These are phyloP conservation scores for Prunus armeniaca DNA, from an alignment of 306 rosid species.

Conservation along the genomic window DNA sequence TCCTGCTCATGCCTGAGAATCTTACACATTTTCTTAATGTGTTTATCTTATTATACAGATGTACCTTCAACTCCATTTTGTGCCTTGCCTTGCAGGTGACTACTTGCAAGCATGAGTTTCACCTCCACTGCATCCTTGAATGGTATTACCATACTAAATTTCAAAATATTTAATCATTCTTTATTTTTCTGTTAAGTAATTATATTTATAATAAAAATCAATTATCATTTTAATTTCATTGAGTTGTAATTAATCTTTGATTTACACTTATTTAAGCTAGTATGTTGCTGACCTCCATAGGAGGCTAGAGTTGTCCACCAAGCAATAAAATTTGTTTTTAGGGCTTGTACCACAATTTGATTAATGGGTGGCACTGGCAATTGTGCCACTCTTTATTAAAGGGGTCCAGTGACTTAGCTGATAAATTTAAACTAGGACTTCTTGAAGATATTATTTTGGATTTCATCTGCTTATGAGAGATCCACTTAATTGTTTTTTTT, in stretches of 20 bases:
- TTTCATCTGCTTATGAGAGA: neutral
- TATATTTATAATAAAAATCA: neutral
- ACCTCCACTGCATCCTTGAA: conserved; percentile 96
- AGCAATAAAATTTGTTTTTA: neutral
- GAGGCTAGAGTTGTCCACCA: neutral
- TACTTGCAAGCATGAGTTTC: conserved; percentile 85
- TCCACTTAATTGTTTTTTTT: neutral
- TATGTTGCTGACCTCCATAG: neutral
- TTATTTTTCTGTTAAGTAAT: neutral
- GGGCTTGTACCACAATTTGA: neutral
- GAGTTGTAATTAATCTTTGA: neutral
- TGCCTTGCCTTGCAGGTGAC: conserved; percentile 60
- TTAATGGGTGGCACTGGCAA: neutral
- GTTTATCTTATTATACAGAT: conserved; percentile 12
- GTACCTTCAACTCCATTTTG: conserved; percentile 20
- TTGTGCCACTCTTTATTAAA: neutral
- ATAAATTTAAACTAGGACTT: neutral
- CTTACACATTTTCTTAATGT: neutral
- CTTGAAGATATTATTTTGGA: conserved; percentile 3
- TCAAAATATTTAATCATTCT: neutral
- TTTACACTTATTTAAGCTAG: neutral
- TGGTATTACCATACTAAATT: conserved; percentile 45
- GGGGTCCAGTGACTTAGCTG: neutral
- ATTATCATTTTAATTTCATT: neutral
- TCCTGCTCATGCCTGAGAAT: neutral